These are phyloP conservation scores for Clarireedia sp. DNA, from an alignment of 2,329 filamentous ascomycete species.

Conservation along the genomic window DNA sequence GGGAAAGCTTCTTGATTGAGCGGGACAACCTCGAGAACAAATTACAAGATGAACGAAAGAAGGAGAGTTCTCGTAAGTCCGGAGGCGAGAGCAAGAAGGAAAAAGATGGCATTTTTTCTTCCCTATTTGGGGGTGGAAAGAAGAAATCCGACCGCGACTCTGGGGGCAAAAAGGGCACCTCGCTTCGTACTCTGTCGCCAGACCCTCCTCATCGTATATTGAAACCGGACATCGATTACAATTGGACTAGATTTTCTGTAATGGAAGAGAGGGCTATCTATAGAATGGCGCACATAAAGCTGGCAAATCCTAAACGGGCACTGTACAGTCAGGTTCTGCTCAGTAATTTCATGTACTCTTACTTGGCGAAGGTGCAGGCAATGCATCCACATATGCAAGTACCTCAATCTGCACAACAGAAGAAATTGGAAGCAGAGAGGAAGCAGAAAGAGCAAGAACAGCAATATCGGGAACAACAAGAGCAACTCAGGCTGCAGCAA, in stretches of 20 bases:
- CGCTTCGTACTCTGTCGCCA: slow-evolving; percentile 67
- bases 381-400: slow-evolving; percentile 96
- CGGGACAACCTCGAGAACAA: slow-evolving; percentile 65
- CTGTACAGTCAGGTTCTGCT: slow-evolving; percentile 90
- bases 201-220: slow-evolving; percentile 68
- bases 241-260: slow-evolving; percentile 92
- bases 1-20: slow-evolving; percentile 79
- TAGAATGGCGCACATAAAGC: slow-evolving; percentile 96
- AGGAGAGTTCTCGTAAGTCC: slow-evolving; percentile 67
- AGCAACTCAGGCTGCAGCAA: slow-evolving; percentile 29
- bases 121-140: slow-evolving; percentile 83
- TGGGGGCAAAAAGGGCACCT: slow-evolving; percentile 63
- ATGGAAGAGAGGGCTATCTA: slow-evolving; percentile 96
- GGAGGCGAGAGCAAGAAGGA: slow-evolving; percentile 74
- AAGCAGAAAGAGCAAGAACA: slow-evolving; percentile 35
- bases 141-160: slow-evolving; percentile 76
- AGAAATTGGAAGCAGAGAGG: slow-evolving; percentile 52
- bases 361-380: slow-evolving; percentile 95
- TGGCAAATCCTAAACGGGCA: slow-evolving; percentile 90
- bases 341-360: slow-evolving; percentile 99
- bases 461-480: slow-evolving; percentile 26
- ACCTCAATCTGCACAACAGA: slow-evolving; percentile 69
- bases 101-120: slow-evolving; percentile 88
- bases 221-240: slow-evolving; percentile 85
- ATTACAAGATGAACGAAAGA: slow-evolving; percentile 74